Base-by-base conservation (phyloP, 805 yeast genomes). In the Maudiozyma serrabonitensis region DNA sequence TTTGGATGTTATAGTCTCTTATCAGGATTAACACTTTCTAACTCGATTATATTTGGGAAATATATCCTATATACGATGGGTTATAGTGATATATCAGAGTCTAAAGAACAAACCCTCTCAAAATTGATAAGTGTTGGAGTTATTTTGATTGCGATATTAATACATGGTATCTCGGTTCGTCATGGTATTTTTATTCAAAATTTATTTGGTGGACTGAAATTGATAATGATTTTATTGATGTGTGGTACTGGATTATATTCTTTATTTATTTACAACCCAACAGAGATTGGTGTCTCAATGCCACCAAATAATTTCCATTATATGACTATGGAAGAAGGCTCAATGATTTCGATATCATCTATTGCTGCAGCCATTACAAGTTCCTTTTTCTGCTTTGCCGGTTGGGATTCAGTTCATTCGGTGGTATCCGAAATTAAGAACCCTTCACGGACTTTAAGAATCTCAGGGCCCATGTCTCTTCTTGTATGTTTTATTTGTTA, bases 101-200 rank as follows among this genome's bases (percentile, higher is more conserved):
- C 57, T 56, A 75, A 58, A 9, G 65, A 55, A 56, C 71, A 53
- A 64, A 73, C 58, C 49, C 51, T 56, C 18, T 67, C 78, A 4
- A 73, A 74, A 49, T 62, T 65, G 43, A 59, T 73, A 6, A 82
- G 81, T 0, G 59, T 75, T 2, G 51, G 51, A 0, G 62, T 75
- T 26, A 69, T 78, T 8, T 15, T 71, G 0, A 15, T 62, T 0
- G 66, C 70, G 2, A 64, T 74, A 6, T 25, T 67, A 0, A 62
- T 82, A 16, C 87, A 84, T 55, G 80, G 87, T 0, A 46, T 75
- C 3, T 80, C 87, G 26, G 77, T 81, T 1, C 75, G 68, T 49
- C 73, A 73, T 54, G 90, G 90, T 0, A 74, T 84, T 1, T 59
- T 66, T 15, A 68, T 82, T 13, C 89, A 84, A 59, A 84, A 83